Conservation (phyloP, 1,284 basidiomycete species). For the Ustilago crameri region DNA sequence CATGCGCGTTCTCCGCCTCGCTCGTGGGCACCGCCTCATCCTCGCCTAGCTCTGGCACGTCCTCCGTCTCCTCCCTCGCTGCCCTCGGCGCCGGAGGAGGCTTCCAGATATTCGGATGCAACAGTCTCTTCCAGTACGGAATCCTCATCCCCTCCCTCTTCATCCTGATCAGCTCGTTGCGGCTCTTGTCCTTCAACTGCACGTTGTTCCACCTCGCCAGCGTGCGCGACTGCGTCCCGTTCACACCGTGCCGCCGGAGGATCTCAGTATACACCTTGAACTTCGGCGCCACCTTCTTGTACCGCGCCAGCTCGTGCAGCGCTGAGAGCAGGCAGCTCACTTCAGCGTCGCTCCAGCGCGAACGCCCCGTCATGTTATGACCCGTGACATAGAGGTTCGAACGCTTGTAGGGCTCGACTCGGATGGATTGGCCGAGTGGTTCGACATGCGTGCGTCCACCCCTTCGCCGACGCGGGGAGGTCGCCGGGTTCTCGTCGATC, state of each 20-base stretch:
- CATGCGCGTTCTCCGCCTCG: constrained; percentile 1
- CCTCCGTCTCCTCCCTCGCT: constrained; percentile 36
- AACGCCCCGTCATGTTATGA: constrained; percentile 48
- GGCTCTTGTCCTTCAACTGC: constrained; percentile 59
- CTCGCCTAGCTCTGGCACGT: constrained; percentile 21
- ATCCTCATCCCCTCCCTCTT: constrained; percentile 35
- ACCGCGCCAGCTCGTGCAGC: constrained; percentile 37
- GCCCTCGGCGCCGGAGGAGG: constrained; percentile 11
- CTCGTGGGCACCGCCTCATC: constrained; percentile 1
- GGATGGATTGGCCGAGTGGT: constrained; percentile 23
- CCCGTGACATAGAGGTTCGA: constrained; percentile 52
- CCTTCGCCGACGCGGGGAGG: constrained; percentile 1
- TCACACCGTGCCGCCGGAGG: constrained; percentile 38
- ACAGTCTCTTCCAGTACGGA: constrained; percentile 49
- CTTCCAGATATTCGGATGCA: constrained; percentile 49
- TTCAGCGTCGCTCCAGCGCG: constrained; percentile 42
- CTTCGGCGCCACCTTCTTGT: constrained; percentile 39
- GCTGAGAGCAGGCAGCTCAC: constrained; percentile 23
- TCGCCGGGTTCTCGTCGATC: constrained; percentile 9
- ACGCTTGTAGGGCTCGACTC: constrained; percentile 41
- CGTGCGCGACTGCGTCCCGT: constrained; percentile 19
- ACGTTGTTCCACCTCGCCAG: constrained; percentile 57
- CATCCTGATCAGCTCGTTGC: constrained; percentile 56
- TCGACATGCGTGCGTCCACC: constrained; percentile 13
- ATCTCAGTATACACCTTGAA: constrained; percentile 46